A percentile compares a stretch with the other conserved stretches of the same genome.
Conservation (phyloP, 2,329 filamentous ascomycete species). For the Pseudopithomyces maydicus region DNA sequence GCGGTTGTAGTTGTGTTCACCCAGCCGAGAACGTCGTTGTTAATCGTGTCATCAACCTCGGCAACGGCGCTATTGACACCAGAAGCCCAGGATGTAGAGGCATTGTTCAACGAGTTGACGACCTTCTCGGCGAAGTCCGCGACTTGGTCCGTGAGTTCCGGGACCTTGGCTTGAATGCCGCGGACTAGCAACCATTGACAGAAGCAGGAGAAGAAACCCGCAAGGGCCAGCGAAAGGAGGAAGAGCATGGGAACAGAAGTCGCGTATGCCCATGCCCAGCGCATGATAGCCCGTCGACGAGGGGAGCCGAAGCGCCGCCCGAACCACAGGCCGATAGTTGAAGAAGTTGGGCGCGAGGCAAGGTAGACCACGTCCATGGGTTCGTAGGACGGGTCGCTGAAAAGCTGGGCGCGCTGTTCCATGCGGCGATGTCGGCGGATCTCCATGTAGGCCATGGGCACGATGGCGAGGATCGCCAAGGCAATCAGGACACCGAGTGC, state of each 20-base stretch:
- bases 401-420: conserved; percentile 69
- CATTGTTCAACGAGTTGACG: conserved; percentile 71
- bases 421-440: conserved; percentile 76
- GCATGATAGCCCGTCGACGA: conserved; percentile 71
- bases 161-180: conserved; percentile 74
- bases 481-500: conserved; percentile 77
- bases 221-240: conserved; percentile 79
- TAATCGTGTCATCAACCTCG: conserved; percentile 72
- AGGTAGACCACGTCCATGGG: conserved; percentile 89
- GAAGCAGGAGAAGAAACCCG: conserved; percentile 80
- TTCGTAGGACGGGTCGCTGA: conserved; percentile 70
- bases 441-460: conserved; percentile 82
- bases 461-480: conserved; percentile 72
- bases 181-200: conserved; percentile 82
- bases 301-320: conserved; percentile 67
- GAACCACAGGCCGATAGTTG: conserved; percentile 71
- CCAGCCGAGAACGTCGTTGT: conserved; percentile 83
- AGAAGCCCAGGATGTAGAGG: conserved; percentile 76
- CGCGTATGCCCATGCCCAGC: conserved; percentile 87
- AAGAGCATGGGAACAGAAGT: conserved; percentile 86
- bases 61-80: conserved; percentile 76
- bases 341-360: conserved; percentile 77
- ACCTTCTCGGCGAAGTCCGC: conserved; percentile 80
- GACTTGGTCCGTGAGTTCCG: conserved; percentile 74
- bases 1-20: conserved; percentile 82